Evolutionary conservation across 805 yeast genomes (phyloP), one percentile per base, ranked within the genome.

Genomic region (Cyberlindnera veronae): DNA sequence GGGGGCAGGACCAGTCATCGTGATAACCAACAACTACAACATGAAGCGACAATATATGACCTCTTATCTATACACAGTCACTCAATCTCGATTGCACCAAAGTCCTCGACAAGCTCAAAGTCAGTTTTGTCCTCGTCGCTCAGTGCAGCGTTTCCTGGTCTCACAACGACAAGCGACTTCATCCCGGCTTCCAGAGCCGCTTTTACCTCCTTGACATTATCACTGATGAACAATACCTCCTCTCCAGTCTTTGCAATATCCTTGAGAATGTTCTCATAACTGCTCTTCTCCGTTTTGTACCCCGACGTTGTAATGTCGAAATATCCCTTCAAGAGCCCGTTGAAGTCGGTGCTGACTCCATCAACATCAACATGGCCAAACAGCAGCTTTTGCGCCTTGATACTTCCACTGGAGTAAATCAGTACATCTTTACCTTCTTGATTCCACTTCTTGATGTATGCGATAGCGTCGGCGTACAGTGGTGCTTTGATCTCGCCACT

Each of bases 301-400:
- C 98, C 97, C 2, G 88, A 77, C 9, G 89, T 86, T 26, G 79
- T 79, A 23, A 95, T 88, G 61, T 90, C 98, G 57, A 78, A 90
- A 63, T 88, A 90, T 13, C 83, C 95, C 6, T 65, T 44, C 16
- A 90, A 56, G 17, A 60, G 58, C 1, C 61, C 58, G 31, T 76
- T 83, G 53, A 87, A 59, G 58, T 84, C 85, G 11, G 62, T 44
- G 18, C 66, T 57, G 8, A 54, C 59, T 6, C 60, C 59, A 9
- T 62, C 61, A 4, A 64, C 62, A 38, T 64, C 64, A 9, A 84
- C 90, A 57, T 84, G 74, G 0, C 70, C 71, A 55, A 90, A 87
- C 42, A 90, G 63, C 45, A 90, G 64, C 52, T 81, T 83, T 53
- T 90, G 98, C 1, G 97, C 97, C 44, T 79, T 75, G 18, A 90